Evolutionary conservation across 371 early-diverging fungal species (phyloP).

Genomic region (Apophysomyces trapeziformis): DNA sequence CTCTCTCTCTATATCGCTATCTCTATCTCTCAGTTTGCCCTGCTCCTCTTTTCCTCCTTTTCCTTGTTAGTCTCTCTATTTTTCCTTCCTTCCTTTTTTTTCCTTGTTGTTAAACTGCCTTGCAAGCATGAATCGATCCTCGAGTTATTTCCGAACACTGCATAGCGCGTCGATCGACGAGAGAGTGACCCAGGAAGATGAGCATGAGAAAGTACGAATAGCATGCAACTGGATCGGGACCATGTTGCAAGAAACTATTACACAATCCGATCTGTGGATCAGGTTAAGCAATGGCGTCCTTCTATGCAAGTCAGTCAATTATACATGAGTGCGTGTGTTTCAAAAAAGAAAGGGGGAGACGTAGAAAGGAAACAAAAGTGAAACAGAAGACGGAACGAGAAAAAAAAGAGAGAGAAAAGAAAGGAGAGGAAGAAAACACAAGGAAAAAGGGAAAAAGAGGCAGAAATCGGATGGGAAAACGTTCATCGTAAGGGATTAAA

Average conservation of each 20-base stretch:
- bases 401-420: conserved; percentile 12
- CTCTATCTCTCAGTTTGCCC: not conserved
- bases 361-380: conserved; percentile 5
- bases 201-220: conserved; percentile 4
- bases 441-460: not conserved
- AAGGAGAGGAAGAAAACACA: conserved; percentile 3
- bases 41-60: conserved; percentile 9
- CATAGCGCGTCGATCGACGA: conserved; percentile 1
- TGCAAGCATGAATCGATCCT: conserved; percentile 15
- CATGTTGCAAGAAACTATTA: conserved; percentile 48
- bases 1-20: not conserved
- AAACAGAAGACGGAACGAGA: not conserved
- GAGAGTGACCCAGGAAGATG: not conserved
- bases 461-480: conserved; percentile 1
- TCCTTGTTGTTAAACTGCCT: conserved; percentile 11
- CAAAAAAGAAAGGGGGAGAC: not conserved
- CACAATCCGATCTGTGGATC: conserved; percentile 56
- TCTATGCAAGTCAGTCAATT: conserved; percentile 72
- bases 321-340: conserved; percentile 8
- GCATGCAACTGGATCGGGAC: conserved; percentile 62
- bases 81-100: conserved; percentile 2
- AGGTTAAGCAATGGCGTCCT: conserved; percentile 80
- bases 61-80: conserved; percentile 8
- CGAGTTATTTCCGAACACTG: conserved; percentile 4
- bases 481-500: conserved; percentile 1